Percentiles rank a stretch among this genome's conserved stretches.
Conservation (phyloP, 148 eudicot species). For the Persicaria maculosa region DNA sequence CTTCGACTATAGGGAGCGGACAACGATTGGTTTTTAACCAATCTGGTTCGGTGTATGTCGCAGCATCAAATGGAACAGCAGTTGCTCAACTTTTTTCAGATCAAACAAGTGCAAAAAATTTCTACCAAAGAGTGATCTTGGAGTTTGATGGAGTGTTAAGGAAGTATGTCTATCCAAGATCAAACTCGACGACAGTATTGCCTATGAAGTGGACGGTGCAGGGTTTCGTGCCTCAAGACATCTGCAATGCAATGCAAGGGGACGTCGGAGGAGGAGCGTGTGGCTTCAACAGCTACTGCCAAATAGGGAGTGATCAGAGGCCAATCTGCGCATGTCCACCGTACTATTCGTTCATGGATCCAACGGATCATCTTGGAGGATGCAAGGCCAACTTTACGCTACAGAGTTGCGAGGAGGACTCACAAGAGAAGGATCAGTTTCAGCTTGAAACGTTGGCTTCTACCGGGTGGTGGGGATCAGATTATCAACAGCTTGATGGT, state of each 20-base stretch:
- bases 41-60: conserved; percentile 4
- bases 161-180: conserved; percentile 19
- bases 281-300: conserved; percentile 55
- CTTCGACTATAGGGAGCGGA: background rate
- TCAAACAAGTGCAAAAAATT: background rate
- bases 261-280: conserved; percentile 35
- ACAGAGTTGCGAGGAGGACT: conserved; percentile 15
- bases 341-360: conserved; percentile 31
- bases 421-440: conserved; percentile 11
- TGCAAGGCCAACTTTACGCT: conserved; percentile 31
- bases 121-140: conserved; percentile 19
- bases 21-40: background rate
- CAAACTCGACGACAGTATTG: background rate
- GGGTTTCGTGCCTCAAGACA: conserved; percentile 31
- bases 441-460: conserved; percentile 16
- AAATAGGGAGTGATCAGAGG: conserved; percentile 20
- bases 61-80: background rate
- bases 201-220: conserved; percentile 21
- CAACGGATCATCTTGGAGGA: conserved; percentile 34
- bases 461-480: conserved; percentile 27
- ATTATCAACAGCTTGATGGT: conserved; percentile 18
- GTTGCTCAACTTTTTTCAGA: background rate
- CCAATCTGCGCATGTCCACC: conserved; percentile 41
- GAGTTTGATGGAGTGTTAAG: conserved; percentile 34
- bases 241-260: conserved; percentile 19